phyloP scores from a whole-genome alignment of 805 yeast genomes.

The Candida vartiovaarae region DNA sequence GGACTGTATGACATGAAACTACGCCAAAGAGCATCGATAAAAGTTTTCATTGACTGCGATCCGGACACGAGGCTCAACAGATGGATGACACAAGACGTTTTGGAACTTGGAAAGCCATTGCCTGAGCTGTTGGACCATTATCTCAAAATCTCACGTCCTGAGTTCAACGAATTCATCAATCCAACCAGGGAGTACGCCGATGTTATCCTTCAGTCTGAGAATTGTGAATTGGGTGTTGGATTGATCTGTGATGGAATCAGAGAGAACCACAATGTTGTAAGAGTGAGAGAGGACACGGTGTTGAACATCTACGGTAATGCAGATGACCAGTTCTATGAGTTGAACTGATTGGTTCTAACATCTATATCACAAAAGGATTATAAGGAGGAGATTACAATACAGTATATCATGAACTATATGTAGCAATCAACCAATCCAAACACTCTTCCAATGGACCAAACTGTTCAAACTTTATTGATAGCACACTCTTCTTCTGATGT shows the following conservation, averaged over 20 bases:
- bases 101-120: slow-evolving; percentile 17
- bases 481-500: slow-evolving; percentile 27
- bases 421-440: slow-evolving; percentile 43
- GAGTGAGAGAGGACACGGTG: slow-evolving; percentile 6
- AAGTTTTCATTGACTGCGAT: slow-evolving; percentile 76
- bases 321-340: slow-evolving; percentile 35
- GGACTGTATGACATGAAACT: slow-evolving; percentile 62
- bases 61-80: slow-evolving; percentile 80
- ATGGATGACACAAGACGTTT: slow-evolving; percentile 44
- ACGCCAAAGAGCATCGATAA: slow-evolving; percentile 50
- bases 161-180: slow-evolving; percentile 56
- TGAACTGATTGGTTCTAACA: slow-evolving; percentile 6
- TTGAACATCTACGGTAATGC: slow-evolving; percentile 29
- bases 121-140: slow-evolving; percentile 35
- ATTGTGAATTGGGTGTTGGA: slow-evolving; percentile 48
- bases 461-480: slow-evolving; percentile 43
- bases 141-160: slow-evolving; percentile 51
- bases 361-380: no score
- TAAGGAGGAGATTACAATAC: no score
- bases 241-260: slow-evolving; percentile 60
- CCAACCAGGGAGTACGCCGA: slow-evolving; percentile 73
- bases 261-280: not conserved
- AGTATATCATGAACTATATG: slow-evolving; percentile 9
- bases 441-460: slow-evolving; percentile 48
- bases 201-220: slow-evolving; percentile 65